A percentile compares a stretch with the other conserved stretches of the same genome.
Evolutionary conservation across 2,329 filamentous ascomycete genomes (phyloP).

Genomic region (Gyromitra esculenta): DNA sequence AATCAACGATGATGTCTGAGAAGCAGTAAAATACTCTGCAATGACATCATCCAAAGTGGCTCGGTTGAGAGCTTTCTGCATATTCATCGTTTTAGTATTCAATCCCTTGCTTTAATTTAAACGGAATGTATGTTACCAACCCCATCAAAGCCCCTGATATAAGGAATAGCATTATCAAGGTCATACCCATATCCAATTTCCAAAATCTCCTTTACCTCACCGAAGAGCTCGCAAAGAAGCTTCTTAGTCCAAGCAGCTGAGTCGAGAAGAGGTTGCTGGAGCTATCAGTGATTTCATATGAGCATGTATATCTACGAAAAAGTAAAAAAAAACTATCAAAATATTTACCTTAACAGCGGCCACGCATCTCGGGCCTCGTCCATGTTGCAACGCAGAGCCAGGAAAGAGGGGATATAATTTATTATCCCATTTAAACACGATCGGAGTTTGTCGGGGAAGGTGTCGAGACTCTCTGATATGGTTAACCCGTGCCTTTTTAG

Average conservation of each 20-base stretch:
- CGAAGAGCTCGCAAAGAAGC: slow-evolving; percentile 16
- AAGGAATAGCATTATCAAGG: background rate
- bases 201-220: slow-evolving; percentile 12
- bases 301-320: background rate
- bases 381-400: background rate
- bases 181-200: slow-evolving; percentile 12
- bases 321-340: background rate
- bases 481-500: background rate
- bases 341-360: slow-evolving; percentile 14
- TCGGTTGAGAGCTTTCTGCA: background rate
- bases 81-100: background rate
- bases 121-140: background rate
- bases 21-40: background rate
- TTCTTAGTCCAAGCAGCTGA: slow-evolving; percentile 2
- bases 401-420: background rate
- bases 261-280: slow-evolving; percentile 24
- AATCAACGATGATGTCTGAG: background rate
- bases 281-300: background rate
- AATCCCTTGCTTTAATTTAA: background rate
- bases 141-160: slow-evolving; percentile 13
- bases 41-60: slow-evolving; percentile 12
- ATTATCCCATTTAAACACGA: background rate
- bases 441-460: background rate
- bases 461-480: background rate
- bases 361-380: background rate